Evolutionary conservation across 1,139 yeast species (phyloP).

Genomic region (Sugiyamaella grinbergsii): DNA sequence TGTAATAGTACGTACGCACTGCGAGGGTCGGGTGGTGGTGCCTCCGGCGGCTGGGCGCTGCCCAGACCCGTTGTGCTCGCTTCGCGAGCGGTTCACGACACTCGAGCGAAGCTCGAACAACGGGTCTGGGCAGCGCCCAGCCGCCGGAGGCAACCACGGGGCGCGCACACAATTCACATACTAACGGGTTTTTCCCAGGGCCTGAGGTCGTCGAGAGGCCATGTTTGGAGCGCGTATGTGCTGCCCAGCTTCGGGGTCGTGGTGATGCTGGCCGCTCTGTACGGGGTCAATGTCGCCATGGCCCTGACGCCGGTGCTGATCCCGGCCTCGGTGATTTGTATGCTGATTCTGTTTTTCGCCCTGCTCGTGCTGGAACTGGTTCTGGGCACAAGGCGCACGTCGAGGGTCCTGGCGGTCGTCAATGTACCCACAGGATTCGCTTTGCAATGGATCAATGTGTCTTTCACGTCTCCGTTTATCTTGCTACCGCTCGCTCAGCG

Average conservation of each 20-base stretch:
- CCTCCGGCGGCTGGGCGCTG: too few relatives aligned
- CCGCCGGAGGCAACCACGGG: conserved; percentile 2
- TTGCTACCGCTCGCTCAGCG: conserved; percentile 66
- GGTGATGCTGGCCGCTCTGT: conserved; percentile 50
- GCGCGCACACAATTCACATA: not conserved
- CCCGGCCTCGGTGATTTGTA: conserved; percentile 76
- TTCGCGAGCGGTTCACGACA: too few relatives aligned
- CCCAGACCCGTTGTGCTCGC: too few relatives aligned
- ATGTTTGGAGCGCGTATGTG: conserved; percentile 21
- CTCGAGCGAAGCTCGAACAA: too few relatives aligned
- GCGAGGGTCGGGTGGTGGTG: too few relatives aligned
- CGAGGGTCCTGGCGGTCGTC: conserved; percentile 50
- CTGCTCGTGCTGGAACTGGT: conserved; percentile 46
- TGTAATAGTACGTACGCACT: not conserved
- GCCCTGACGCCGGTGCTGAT: conserved; percentile 56
- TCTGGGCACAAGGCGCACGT: conserved; percentile 46
- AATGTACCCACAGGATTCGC: conserved; percentile 71
- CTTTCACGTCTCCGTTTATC: conserved; percentile 76
- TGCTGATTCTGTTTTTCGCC: conserved; percentile 61
- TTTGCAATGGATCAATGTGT: conserved; percentile 74
- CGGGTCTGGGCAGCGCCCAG: not conserved
- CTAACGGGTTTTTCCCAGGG: conserved; percentile 13
- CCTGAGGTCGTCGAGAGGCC: conserved; percentile 4
- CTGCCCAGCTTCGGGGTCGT: conserved; percentile 27
- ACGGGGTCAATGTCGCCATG: conserved; percentile 62